Evolutionary conservation across 1,139 yeast species (phyloP), one percentile per base, ranked within the genome.

Genomic region (Wickerhamomyces sp.): DNA sequence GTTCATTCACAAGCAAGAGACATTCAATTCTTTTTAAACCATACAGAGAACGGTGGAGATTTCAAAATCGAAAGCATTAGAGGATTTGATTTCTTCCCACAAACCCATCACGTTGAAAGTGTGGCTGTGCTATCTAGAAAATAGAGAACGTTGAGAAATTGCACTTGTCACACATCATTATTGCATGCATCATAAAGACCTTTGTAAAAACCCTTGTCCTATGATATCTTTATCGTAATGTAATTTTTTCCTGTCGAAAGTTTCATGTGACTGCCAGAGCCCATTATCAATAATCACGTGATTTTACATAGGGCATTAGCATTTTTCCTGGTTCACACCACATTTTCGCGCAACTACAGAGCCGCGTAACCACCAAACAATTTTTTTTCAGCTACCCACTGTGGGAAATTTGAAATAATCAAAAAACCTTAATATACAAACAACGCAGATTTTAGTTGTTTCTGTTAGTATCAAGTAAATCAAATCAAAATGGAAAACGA

Each of bases 1-100:
- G 98, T 91, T 33, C 97, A 91, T 61, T 87, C 96, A 10, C 98
- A 91, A 61, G 97, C 97, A 5, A 68, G 97, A 51, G 98, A 91
- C 57, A 61, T 91, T 32, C 93, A 87, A 46, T 88, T 81, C 68
- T 82, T 91, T 53, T 61, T 89, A 40, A 75, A 73, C 43, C 69
- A 77, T 32, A 81, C 91, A 5, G 70, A 63, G 20, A 77, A 75
- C 46, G 89, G 91, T 4, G 47, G 55, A 5, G 52, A 70, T 24
- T 91, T 87, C 62, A 64, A 62, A 40, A 73, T 91, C 33, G 95
- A 85, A 48, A 81, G 91, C 46, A 70, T 91, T 26, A 77, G 89
- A 53, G 98, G 98, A 2, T 91, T 91, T 61, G 98, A 91, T 60
- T 89, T 91, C 62, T 91, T 91, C 68, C 98, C 98, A 4, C 97